Evolutionary conservation across 208 protist species (phyloP).

Genomic region (Trichomonas gallinae): DNA sequence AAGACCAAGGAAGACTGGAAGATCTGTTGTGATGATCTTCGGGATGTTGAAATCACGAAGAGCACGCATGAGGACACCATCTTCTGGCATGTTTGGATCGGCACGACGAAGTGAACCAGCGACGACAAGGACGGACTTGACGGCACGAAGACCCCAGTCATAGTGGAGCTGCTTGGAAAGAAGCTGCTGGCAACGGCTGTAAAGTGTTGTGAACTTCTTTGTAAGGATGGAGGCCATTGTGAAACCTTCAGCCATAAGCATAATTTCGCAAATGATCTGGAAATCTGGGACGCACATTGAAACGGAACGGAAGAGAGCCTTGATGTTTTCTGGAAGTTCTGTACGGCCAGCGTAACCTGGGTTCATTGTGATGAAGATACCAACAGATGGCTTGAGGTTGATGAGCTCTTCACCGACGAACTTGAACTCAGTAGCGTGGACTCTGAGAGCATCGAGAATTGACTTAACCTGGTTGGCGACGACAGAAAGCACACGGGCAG

Average conservation of each 20-base stretch:
- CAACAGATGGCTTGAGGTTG: slow-evolving; percentile 52
- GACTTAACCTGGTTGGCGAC: slow-evolving; percentile 89
- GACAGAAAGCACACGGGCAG: slow-evolving; percentile 69
- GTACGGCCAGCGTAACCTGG: slow-evolving; percentile 88
- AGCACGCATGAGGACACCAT: slow-evolving; percentile 83
- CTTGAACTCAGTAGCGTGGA: slow-evolving; percentile 68
- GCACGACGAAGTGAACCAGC: slow-evolving; percentile 80
- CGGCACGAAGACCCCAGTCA: slow-evolving; percentile 92
- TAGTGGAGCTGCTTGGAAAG: slow-evolving; percentile 92
- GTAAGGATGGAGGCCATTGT: slow-evolving; percentile 77
- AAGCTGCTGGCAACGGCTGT: slow-evolving; percentile 79
- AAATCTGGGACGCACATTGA: slow-evolving; percentile 93
- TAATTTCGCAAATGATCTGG: slow-evolving; percentile 94
- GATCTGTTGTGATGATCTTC: slow-evolving; percentile 87
- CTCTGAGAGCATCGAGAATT: slow-evolving; percentile 85
- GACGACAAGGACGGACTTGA: slow-evolving; percentile 90
- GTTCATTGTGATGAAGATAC: slow-evolving; percentile 93
- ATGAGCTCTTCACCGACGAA: slow-evolving; percentile 53
- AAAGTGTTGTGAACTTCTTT: slow-evolving; percentile 91
- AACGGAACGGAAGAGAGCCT: slow-evolving; percentile 49
- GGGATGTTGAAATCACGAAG: slow-evolving; percentile 89
- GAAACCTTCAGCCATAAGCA: slow-evolving; percentile 89
- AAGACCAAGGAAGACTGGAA: slow-evolving; percentile 79
- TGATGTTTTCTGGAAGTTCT: slow-evolving; percentile 50
- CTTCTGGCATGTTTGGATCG: slow-evolving; percentile 74